phyloP scores from a whole-genome alignment of 305 asterid genomes.

The Fraxinus xanthoxyloides region DNA sequence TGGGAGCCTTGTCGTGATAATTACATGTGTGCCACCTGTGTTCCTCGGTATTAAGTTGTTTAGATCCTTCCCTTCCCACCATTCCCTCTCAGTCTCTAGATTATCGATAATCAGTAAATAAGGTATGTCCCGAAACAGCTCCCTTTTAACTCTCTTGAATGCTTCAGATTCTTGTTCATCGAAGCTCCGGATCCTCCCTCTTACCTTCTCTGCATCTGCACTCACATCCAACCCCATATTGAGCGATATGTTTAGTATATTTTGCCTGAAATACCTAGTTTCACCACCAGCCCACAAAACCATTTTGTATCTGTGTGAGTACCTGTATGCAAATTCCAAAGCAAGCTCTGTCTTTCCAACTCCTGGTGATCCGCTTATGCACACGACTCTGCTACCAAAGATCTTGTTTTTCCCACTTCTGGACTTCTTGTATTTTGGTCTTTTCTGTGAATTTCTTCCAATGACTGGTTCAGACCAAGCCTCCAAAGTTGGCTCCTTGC shows the following conservation, averaged over 20 bases:
- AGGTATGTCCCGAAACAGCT: slow-evolving; percentile 84
- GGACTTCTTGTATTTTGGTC: slow-evolving; percentile 52
- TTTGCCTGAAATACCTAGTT: slow-evolving; percentile 70
- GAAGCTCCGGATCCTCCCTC: slow-evolving; percentile 74
- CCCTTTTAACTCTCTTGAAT: slow-evolving; percentile 77
- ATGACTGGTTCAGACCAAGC: slow-evolving; percentile 65
- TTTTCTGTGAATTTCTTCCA: slow-evolving; percentile 54
- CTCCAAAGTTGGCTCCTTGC: slow-evolving; percentile 65
- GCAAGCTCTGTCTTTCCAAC: slow-evolving; percentile 87
- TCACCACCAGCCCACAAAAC: slow-evolving; percentile 93
- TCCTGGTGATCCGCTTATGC: slow-evolving; percentile 69
- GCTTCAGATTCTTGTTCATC: slow-evolving; percentile 90
- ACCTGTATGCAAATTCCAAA: slow-evolving; percentile 73
- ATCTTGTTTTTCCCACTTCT: slow-evolving; percentile 58
- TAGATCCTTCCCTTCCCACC: slow-evolving; percentile 97
- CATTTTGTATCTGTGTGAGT: slow-evolving; percentile 78
- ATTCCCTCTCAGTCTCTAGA: slow-evolving; percentile 76
- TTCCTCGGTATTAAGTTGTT: slow-evolving; percentile 82
- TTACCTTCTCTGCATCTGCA: slow-evolving; percentile 84
- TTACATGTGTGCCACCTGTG: slow-evolving; percentile 83
- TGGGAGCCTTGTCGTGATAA: slow-evolving; percentile 67
- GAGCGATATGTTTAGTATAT: slow-evolving; percentile 57
- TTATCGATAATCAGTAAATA: slow-evolving; percentile 74
- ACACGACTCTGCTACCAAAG: slow-evolving; percentile 51
- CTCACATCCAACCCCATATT: slow-evolving; percentile 79